A percentile compares a stretch with the other conserved stretches of the same genome.
phyloP scores from a whole-genome alignment of 1,139 yeast species.

The Ogataea hybrid region DNA sequence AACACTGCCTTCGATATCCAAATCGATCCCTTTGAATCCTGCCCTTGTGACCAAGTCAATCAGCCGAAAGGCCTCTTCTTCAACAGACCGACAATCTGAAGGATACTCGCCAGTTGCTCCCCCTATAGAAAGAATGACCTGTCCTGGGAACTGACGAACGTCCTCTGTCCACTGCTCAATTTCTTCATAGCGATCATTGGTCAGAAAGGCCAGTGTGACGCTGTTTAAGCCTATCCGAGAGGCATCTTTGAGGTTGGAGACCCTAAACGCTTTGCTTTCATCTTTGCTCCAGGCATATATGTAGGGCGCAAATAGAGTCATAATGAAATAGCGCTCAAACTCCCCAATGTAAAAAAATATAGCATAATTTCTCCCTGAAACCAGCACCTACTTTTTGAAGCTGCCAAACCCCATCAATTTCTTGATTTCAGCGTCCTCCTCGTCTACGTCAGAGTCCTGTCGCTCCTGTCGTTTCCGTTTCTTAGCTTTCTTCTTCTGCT shows the following conservation, averaged over 20 bases:
- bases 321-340: constrained; percentile 7
- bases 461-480: constrained; percentile 28
- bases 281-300: constrained; percentile 25
- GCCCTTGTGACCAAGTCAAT: constrained; percentile 15
- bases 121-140: constrained; percentile 28
- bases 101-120: constrained; percentile 30
- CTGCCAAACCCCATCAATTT: constrained; percentile 53
- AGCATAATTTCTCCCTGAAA: too few species aligned
- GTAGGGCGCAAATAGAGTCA: constrained; percentile 27
- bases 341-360: constrained; percentile 15
- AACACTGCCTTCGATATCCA: constrained; percentile 29
- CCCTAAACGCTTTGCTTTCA: constrained; percentile 13
- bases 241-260: constrained; percentile 17
- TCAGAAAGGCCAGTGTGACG: constrained; percentile 28
- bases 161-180: constrained; percentile 22
- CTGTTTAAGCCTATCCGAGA: constrained; percentile 11
- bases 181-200: constrained; percentile 24
- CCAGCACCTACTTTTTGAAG: constrained; percentile 33
- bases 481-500: constrained; percentile 33
- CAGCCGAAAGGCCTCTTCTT: constrained; percentile 17
- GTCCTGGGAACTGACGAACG: constrained; percentile 19
- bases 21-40: constrained; percentile 23
- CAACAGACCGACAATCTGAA: constrained; percentile 4
- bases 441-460: constrained; percentile 16
- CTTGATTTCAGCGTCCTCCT: constrained; percentile 18